These are phyloP conservation scores for Novakomyces olei DNA, from an alignment of 805 yeast genomes.

Conservation along the genomic window DNA sequence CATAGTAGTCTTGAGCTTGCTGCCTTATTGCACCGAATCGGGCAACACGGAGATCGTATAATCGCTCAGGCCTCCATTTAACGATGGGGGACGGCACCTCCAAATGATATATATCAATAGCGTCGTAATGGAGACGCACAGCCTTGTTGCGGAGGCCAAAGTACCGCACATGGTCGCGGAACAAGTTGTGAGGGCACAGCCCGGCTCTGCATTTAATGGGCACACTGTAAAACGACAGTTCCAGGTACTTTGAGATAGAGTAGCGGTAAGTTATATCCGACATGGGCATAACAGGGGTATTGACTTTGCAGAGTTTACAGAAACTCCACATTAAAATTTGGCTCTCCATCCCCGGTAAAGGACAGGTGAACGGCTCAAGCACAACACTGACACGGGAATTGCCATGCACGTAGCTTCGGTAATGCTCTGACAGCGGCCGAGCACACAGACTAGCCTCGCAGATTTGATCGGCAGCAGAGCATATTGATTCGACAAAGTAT, in stretches of 20 bases:
- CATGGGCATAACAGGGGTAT: constrained; percentile 62
- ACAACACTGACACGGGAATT: constrained; percentile 58
- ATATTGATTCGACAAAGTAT: constrained; percentile 59
- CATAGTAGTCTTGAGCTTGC: constrained; percentile 41
- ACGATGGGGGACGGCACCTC: constrained; percentile 53
- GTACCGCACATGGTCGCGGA: constrained; percentile 60
- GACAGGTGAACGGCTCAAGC: constrained; percentile 37
- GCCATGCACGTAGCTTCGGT: constrained; percentile 74
- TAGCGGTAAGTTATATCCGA: constrained; percentile 72
- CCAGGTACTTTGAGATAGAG: constrained; percentile 84
- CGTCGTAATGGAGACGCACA: constrained; percentile 54
- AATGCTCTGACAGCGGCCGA: constrained; percentile 39
- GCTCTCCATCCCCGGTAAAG: constrained; percentile 37
- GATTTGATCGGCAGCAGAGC: constrained; percentile 36
- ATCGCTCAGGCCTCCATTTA: constrained; percentile 49
- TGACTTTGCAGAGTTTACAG: constrained; percentile 55
- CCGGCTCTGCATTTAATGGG: constrained; percentile 35
- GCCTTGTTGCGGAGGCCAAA: constrained; percentile 64
- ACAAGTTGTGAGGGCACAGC: constrained; percentile 58
- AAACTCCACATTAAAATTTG: constrained; percentile 76
- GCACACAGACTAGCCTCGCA: constrained; percentile 57
- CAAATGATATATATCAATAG: constrained; percentile 56
- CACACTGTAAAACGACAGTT: constrained; percentile 57
- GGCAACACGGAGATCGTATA: constrained; percentile 45
- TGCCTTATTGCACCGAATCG: constrained; percentile 30